A percentile compares a stretch with the other conserved stretches of the same genome.
phyloP scores from a whole-genome alignment of 495 filamentous ascomycete genomes.

The Neurospora terricola region DNA sequence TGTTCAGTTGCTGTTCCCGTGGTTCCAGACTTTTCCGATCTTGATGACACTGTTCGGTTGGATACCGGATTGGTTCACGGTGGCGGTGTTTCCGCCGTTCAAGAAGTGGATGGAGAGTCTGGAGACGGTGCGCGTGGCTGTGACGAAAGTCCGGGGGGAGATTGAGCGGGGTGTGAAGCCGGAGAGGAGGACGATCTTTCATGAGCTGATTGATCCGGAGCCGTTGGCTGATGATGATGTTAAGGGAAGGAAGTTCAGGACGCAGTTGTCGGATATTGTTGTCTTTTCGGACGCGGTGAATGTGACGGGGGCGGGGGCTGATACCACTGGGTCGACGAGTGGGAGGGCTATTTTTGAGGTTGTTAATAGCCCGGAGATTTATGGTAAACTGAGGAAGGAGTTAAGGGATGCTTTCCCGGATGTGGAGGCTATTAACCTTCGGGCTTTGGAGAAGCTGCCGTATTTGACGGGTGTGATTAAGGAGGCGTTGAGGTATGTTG shows the following conservation, averaged over 20 bases:
- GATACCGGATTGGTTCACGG: slow-evolving; percentile 11
- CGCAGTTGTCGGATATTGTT: slow-evolving; percentile 11
- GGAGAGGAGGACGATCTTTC: slow-evolving; percentile 16
- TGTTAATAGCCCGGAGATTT: slow-evolving; percentile 22
- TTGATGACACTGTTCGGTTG: slow-evolving; percentile 5
- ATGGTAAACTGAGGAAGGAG: slow-evolving; percentile 19
- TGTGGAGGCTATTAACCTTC: slow-evolving; percentile 5
- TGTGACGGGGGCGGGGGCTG: slow-evolving; percentile 25
- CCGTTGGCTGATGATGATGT: slow-evolving; percentile 7
- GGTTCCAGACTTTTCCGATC: slow-evolving; percentile 10
- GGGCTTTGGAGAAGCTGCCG: slow-evolving; percentile 20
- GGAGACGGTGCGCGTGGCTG: slow-evolving; percentile 7
- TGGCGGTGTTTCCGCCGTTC: slow-evolving; percentile 2
- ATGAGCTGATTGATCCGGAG: slow-evolving; percentile 16
- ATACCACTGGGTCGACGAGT: slow-evolving; percentile 33
- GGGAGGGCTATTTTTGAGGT: slow-evolving; percentile 29
- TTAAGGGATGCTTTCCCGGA: slow-evolving; percentile 26
- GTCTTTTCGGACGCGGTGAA: slow-evolving; percentile 24
- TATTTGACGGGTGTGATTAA: slow-evolving; percentile 26
- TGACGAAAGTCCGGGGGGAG: slow-evolving; percentile 6
- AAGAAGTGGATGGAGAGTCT: slow-evolving; percentile 6
- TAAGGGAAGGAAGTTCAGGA: slow-evolving; percentile 10
- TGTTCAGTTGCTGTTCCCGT: slow-evolving; percentile 8
- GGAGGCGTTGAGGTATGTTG: slow-evolving; percentile 18
- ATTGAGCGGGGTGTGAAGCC: slow-evolving; percentile 4